Conservation (phyloP, 495 filamentous ascomycete genomes). For the Aspergillus kassunensis region DNA sequence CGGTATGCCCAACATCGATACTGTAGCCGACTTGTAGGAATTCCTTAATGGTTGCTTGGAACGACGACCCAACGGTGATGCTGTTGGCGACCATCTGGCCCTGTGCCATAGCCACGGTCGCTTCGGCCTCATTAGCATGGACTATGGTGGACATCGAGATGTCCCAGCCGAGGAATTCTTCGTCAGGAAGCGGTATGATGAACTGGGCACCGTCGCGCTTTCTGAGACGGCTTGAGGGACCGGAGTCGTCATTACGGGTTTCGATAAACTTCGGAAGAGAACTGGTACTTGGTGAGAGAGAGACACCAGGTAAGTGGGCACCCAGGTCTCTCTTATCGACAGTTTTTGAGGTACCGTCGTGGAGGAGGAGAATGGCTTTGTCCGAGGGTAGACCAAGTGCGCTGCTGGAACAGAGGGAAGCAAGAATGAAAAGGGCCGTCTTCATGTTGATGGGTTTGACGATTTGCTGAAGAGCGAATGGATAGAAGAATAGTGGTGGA, state of each 20-base stretch:
- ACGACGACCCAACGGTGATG: constrained; percentile 3
- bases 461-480: background rate
- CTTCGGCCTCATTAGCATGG: constrained; percentile 16
- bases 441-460: background rate
- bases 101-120: constrained; percentile 8
- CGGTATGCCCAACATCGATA: constrained; percentile 6
- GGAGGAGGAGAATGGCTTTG: constrained; percentile 9
- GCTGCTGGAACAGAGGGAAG: background rate
- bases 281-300: constrained; percentile 3
- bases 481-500: too few relatives aligned
- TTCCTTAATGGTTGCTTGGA: constrained; percentile 3
- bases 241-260: background rate
- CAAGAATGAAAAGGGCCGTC: background rate
- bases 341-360: constrained; percentile 8
- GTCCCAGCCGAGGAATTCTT: constrained; percentile 20
- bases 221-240: background rate
- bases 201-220: constrained; percentile 10
- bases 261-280: constrained; percentile 1
- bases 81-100: constrained; percentile 15
- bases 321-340: constrained; percentile 10
- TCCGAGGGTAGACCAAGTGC: constrained; percentile 1
- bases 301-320: constrained; percentile 2
- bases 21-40: constrained; percentile 4
- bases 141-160: constrained; percentile 15
- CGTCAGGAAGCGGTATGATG: constrained; percentile 14